Percentiles rank a stretch among this genome's conserved stretches.
phyloP scores from a whole-genome alignment of 2,329 filamentous ascomycete species.

The Pleomassaria siparia region DNA sequence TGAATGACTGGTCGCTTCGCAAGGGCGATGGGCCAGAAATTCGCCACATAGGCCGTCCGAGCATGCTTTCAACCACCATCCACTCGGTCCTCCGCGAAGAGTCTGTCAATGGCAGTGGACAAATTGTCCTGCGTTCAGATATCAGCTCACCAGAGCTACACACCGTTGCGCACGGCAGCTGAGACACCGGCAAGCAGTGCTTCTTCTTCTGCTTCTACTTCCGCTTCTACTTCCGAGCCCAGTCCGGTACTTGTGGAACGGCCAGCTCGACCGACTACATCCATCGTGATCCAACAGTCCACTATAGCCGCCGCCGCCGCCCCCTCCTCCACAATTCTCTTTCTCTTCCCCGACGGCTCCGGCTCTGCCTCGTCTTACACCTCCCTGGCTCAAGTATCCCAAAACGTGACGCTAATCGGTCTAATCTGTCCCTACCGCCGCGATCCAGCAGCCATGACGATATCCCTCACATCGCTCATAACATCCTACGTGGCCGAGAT shows the following conservation, averaged over 20 bases:
- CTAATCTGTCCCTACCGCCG: conserved; percentile 47
- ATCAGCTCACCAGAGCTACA: conserved; percentile 10
- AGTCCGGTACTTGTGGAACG: no score
- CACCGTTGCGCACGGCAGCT: conserved; percentile 13
- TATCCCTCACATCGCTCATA: conserved; percentile 32
- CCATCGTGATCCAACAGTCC: conserved; percentile 48
- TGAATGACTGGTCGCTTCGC: conserved; percentile 31
- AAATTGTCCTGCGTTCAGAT: conserved; percentile 13
- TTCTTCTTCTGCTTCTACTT: no score
- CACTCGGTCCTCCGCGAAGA: conserved; percentile 6
- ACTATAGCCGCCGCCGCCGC: no score
- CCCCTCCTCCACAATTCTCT: conserved; percentile 39
- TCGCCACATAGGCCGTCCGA: background rate
- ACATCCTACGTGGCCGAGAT: conserved; percentile 48
- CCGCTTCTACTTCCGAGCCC: no score
- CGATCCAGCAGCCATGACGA: conserved; percentile 24
- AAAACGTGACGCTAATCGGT: conserved; percentile 53
- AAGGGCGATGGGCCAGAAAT: conserved; percentile 8
- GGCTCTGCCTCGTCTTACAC: conserved; percentile 50
- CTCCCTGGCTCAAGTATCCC: conserved; percentile 24
- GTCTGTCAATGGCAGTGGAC: background rate
- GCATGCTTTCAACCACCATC: conserved; percentile 2
- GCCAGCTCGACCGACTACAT: conserved; percentile 11
- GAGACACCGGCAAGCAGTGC: conserved; percentile 14
- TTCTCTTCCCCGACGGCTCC: conserved; percentile 53